Percentiles rank a stretch among this genome's conserved stretches.
Evolutionary conservation across 441 rosid genomes (phyloP).

Genomic region (Capsella rubella): DNA sequence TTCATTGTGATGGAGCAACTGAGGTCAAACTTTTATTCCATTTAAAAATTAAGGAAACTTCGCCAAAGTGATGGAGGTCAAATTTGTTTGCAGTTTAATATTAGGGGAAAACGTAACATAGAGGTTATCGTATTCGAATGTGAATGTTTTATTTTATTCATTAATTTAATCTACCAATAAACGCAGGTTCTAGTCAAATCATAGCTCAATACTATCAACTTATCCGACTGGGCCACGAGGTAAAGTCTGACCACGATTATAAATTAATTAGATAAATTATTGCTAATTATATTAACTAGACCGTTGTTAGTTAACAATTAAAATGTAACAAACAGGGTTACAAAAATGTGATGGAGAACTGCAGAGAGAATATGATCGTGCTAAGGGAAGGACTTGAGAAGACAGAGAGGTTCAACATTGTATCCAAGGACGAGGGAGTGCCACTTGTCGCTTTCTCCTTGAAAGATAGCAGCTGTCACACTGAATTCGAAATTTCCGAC

Average conservation of each 20-base stretch:
- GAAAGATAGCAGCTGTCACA: slow-evolving; percentile 66
- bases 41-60: background rate
- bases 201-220: slow-evolving; percentile 94
- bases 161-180: background rate
- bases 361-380: slow-evolving; percentile 69
- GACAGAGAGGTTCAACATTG: slow-evolving; percentile 70
- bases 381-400: slow-evolving; percentile 73
- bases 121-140: background rate
- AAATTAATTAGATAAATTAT: background rate
- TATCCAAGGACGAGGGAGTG: slow-evolving; percentile 84
- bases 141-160: background rate
- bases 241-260: slow-evolving; percentile 26
- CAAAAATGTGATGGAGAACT: slow-evolving; percentile 85
- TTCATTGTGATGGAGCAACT: slow-evolving; percentile 7
- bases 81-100: slow-evolving; percentile 12
- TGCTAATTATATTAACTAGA: background rate
- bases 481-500: slow-evolving; percentile 77
- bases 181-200: slow-evolving; percentile 85
- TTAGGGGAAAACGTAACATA: slow-evolving; percentile 15
- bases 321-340: slow-evolving; percentile 56
- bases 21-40: background rate
- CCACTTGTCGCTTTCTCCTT: slow-evolving; percentile 92
- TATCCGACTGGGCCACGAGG: slow-evolving; percentile 85
- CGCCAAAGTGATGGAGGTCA: slow-evolving; percentile 11
- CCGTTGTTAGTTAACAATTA: background rate